Evolutionary conservation across 2,329 filamentous ascomycete genomes (phyloP), one percentile per base, ranked within the genome.

Genomic region (Apiospora pterosperma): DNA sequence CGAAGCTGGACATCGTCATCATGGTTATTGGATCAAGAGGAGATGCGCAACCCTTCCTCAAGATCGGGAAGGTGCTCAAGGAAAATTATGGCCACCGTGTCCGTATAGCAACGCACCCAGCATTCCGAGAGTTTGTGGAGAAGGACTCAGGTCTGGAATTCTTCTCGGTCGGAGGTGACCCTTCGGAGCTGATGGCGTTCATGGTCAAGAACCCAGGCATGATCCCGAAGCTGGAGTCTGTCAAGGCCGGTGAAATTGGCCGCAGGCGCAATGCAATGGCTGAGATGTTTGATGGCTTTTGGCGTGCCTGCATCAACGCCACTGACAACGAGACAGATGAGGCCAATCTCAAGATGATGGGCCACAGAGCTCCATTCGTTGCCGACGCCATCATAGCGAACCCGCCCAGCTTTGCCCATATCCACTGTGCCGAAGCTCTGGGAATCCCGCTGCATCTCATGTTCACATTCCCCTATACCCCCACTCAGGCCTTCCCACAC

Each of bases 311-410:
- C 71, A 87, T 92, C 70, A 90, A 92, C 68, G 84, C 88, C 3
- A 91, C 88, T 0, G 90, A 93, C 67, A 88, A 91, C 68, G 87
- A 89, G 71, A 85, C 80, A 25, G 87, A 92, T 71, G 72, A 78
- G 1, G 77, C 80, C 14, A 91, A 90, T 69, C 71, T 85, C 36
- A 88, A 87, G 72, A 87, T 90, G 84, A 87, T 91, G 84, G 86
- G 85, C 0, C 76, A 82, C 7, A 87, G 84, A 67, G 74, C 81
- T 19, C 85, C 86, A 0, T 91, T 92, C 70, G 80, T 92, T 19
- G 89, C 89, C 0, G 89, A 96, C 73, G 90, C 88, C n/a, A 95
- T 96, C 70, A 95, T 96, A 66, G 91, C 92, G 0, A 96, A 96
- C 68, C 92, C 92, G 0, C 91, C 91, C 0, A 90, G 86, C 67